Evolutionary conservation across 2,329 filamentous ascomycete species (phyloP), one percentile per base, ranked within the genome.

Genomic region (Colletotrichum sp.): DNA sequence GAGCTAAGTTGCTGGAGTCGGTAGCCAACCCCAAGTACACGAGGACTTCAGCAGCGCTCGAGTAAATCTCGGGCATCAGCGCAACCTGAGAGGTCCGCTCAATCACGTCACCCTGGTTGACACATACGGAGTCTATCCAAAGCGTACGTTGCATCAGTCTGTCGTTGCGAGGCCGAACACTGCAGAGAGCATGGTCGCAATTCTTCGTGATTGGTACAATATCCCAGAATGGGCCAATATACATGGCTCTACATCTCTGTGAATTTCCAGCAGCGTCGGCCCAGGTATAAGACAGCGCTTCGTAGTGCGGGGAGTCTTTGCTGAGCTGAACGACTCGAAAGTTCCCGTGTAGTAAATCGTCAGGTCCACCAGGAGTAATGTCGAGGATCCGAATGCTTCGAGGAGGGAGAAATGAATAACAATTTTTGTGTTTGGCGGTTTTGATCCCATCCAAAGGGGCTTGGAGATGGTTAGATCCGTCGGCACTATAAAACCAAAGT

Each of bases 21-120:
- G 6, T 6, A 6, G 64, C 34, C 8, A n/a, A 9, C 4, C 64
- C 64, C 12, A 67, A 25, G 25, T 34, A 67, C 3, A 22, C 64
- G 1, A 67, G 11, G 1, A 63, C 68, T 1, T 68, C 52, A 28
- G 36, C n/a, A 1, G 76, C 70, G 3, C 60, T 39, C 1, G 70
- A 71, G 57, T 78, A 78, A 8, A 76, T 67, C 55, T 44, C 19
- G 3, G 63, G 22, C 76, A 78, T 78, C 6, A 69, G 39, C 5
- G 61, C 44, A 7, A 73, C 66, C 48, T 78, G 74, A 6, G 25
- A 25, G 4, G 60, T 19, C 63, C 71, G 64, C n/a, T 78, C 74
- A 2, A n/a, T 12, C 6, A 55, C 22, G 9, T 76, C 63, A 16
- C 60, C 59, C 32, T 78, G 76, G 8, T 67, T 67, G 22, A 67